phyloP scores from a whole-genome alignment of 2,329 filamentous ascomycete species.

The Trichoderma hamatum region DNA sequence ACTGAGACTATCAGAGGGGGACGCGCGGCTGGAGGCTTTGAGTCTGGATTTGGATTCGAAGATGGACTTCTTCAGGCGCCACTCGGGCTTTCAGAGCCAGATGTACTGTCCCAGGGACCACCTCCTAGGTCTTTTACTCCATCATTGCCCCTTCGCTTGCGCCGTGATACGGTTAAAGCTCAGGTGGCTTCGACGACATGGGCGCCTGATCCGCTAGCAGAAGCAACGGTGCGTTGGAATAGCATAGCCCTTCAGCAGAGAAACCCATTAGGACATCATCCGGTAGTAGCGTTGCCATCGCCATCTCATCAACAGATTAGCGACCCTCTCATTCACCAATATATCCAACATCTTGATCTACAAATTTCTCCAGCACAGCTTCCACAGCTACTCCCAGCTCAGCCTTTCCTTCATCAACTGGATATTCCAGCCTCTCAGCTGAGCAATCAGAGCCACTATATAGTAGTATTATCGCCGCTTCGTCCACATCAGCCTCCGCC shows the following conservation, averaged over 20 bases:
- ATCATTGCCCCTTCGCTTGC: background rate
- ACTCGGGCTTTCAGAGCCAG: background rate
- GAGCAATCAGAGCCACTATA: background rate
- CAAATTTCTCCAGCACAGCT: background rate
- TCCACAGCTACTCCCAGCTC: background rate
- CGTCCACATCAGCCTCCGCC: background rate
- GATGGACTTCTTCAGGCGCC: background rate
- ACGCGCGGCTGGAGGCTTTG: background rate
- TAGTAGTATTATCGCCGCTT: background rate
- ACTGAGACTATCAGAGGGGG: background rate
- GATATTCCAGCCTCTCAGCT: background rate
- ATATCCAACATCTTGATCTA: too few relatives aligned
- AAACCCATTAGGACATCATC: background rate
- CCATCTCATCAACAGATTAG: too few relatives aligned
- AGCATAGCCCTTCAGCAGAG: background rate
- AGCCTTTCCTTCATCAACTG: background rate
- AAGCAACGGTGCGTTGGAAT: background rate
- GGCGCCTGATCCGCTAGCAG: background rate
- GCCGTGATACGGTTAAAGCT: background rate
- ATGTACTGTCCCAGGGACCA: background rate
- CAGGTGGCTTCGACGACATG: background rate
- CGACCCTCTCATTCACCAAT: too few relatives aligned
- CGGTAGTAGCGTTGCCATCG: too few relatives aligned
- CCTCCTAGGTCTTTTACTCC: background rate
- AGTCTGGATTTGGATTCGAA: background rate